phyloP scores from a whole-genome alignment of 2,329 filamentous ascomycete genomes.

The Anthostomella pinea region DNA sequence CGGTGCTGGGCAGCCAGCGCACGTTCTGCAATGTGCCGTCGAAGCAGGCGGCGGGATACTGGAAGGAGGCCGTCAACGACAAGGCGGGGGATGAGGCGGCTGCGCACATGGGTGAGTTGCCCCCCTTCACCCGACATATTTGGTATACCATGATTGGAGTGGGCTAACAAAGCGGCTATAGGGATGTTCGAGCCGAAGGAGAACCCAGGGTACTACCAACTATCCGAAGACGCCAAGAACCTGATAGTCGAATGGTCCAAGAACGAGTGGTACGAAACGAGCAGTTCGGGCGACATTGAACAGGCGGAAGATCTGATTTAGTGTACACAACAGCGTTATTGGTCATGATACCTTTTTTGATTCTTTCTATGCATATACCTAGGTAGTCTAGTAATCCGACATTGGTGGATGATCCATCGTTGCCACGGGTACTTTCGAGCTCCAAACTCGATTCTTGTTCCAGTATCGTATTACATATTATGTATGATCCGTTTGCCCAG shows the following conservation, averaged over 20 bases:
- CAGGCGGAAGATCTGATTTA: slow-evolving; percentile 16
- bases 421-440: too few relatives aligned
- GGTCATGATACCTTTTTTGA: slow-evolving; percentile 11
- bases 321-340: slow-evolving; percentile 8
- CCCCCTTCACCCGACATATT: background rate
- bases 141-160: too few relatives aligned
- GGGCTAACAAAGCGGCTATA: slow-evolving; percentile 29
- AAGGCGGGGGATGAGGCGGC: slow-evolving; percentile 72
- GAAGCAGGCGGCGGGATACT: slow-evolving; percentile 50
- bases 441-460: too few relatives aligned
- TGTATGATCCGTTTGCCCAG: too few relatives aligned
- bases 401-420: too few relatives aligned
- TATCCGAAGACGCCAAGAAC: slow-evolving; percentile 64
- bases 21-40: slow-evolving; percentile 86
- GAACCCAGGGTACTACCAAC: slow-evolving; percentile 69
- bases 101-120: slow-evolving; percentile 69
- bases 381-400: too few relatives aligned
- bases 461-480: too few relatives aligned
- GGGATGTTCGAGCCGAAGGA: slow-evolving; percentile 70
- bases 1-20: slow-evolving; percentile 65
- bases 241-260: slow-evolving; percentile 63
- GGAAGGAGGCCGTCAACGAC: slow-evolving; percentile 75
- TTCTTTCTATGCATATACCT: slow-evolving; percentile 17
- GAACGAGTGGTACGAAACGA: slow-evolving; percentile 65
- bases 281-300: slow-evolving; percentile 31